Base-by-base conservation (phyloP, 2,329 filamentous ascomycete species). In the Penicillium frequentans region DNA sequence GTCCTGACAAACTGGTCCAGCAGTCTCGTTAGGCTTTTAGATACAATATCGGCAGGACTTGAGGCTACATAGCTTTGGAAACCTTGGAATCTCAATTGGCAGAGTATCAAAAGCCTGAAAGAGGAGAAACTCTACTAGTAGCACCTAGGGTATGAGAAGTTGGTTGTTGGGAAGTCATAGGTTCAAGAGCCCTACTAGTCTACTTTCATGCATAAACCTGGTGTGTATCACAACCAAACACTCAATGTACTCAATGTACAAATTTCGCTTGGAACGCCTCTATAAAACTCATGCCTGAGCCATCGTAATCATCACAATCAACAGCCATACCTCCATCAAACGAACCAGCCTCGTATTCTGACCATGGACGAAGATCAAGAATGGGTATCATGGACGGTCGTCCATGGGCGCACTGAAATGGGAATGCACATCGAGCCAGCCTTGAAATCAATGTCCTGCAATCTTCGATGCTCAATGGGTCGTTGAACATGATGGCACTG, bases 401-500 rank as follows among this genome's bases (percentile, higher is more conserved):
- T 31, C 79, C 79, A 67, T 82, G 79, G 19, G 79, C 79, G 59
- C 79, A 82, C 51, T 81, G 78, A 56, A 81, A 81, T 1, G 79
- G 79, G 57, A 82, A 79, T 8, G 68, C 72, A 57, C 79, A 81
- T 14, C 56, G 62, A 13, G 77, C 66, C 11, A 82, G 68, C 19
- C 67, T 66, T 5, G 60, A 55, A 5, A 81, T 61, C 16, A 81
- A 62, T 27, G 59, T 64, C 55, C 69, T 57, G 56, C 77, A 80
- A 56, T 81, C 75, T 5, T 68, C 62, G 3, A 64, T 52, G 7
- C 62, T 68, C 46, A 82, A 59, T 5, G 61, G 55, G 49, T 82
- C 79, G 48, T 81, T 81, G 61, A 82, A 82, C 79, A 82, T 82
- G 60, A 82, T 77, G 14, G 79, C 76, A 31, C 72, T 77, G 52